Evolutionary conservation across 2,329 filamentous ascomycete genomes (phyloP).

Genomic region (Fusarium tanahbumbuense): DNA sequence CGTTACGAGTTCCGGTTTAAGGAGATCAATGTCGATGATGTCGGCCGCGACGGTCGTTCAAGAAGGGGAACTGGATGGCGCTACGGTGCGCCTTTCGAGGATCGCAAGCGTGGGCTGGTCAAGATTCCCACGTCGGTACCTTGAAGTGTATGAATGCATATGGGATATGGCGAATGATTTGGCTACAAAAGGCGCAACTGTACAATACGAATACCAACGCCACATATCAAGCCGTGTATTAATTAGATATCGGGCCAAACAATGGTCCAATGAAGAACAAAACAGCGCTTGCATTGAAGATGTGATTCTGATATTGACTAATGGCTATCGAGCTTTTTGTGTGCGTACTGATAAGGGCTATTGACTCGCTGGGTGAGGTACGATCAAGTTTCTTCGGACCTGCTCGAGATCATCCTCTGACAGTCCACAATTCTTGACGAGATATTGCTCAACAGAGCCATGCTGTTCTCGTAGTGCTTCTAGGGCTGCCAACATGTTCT

Average conservation of each 20-base stretch:
- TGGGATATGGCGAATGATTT: slow-evolving; percentile 21
- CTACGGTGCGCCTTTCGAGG: slow-evolving; percentile 72
- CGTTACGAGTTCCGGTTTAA: slow-evolving; percentile 74
- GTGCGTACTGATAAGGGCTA: neutral
- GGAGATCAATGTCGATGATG: slow-evolving; percentile 67
- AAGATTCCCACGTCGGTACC: slow-evolving; percentile 75
- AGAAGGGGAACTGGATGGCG: slow-evolving; percentile 67
- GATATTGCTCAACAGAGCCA: slow-evolving; percentile 73
- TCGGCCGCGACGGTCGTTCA: slow-evolving; percentile 65
- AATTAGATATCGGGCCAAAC: slow-evolving; percentile 33
- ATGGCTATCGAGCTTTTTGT: neutral
- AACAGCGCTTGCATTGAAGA: slow-evolving; percentile 20
- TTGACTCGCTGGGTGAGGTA: slow-evolving; percentile 46
- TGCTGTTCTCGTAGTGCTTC: slow-evolving; percentile 68
- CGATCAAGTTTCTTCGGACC: slow-evolving; percentile 63
- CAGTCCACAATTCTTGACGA: slow-evolving; percentile 68
- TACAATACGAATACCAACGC: slow-evolving; percentile 45
- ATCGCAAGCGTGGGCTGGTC: slow-evolving; percentile 71
- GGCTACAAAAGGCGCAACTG: slow-evolving; percentile 36
- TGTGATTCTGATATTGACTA: neutral
- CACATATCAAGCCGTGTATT: slow-evolving; percentile 40
- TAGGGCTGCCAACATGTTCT: slow-evolving; percentile 62
- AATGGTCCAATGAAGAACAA: slow-evolving; percentile 12
- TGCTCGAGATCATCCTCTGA: slow-evolving; percentile 64
- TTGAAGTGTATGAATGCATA: slow-evolving; percentile 49